These are phyloP conservation scores for Ogataea sp. DNA, from an alignment of 805 yeast genomes.

Conservation along the genomic window DNA sequence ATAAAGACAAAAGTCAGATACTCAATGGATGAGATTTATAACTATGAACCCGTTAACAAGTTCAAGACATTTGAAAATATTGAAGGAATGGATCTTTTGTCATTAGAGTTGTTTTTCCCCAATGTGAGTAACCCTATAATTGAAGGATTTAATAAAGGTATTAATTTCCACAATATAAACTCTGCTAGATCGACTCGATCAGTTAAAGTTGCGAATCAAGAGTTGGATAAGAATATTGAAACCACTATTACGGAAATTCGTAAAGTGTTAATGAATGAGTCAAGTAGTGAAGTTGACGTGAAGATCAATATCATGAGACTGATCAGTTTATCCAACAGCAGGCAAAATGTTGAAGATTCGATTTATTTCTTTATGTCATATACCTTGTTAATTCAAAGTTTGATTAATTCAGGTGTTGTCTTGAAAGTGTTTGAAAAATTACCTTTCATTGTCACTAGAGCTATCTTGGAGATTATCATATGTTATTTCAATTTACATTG, in stretches of 20 bases:
- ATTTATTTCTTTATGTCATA: constrained; percentile 30
- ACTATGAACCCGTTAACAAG: constrained; percentile 10
- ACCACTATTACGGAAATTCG: constrained; percentile 14
- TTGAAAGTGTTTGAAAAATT: constrained; percentile 21
- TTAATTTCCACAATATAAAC: too few relatives aligned
- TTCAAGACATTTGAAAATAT: constrained; percentile 7
- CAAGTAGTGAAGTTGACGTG: constrained; percentile 3
- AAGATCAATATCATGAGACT: constrained; percentile 23
- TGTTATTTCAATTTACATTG: constrained; percentile 40
- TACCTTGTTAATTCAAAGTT: constrained; percentile 28
- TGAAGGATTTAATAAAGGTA: constrained; percentile 2
- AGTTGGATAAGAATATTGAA: constrained; percentile 11
- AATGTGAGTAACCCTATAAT: neutral
- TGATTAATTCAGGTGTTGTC: constrained; percentile 31
- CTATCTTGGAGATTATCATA: constrained; percentile 32
- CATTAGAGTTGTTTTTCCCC: constrained; percentile 14
- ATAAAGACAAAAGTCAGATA: neutral
- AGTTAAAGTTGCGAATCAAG: neutral
- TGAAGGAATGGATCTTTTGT: constrained; percentile 10
- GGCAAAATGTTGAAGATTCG: constrained; percentile 23
- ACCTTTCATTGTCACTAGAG: constrained; percentile 17
- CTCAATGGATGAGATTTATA: constrained; percentile 5
- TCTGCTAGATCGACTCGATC: too few relatives aligned
- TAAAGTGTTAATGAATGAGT: constrained; percentile 9
- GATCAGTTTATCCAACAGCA: constrained; percentile 26